Conservation (phyloP, 768 basidiomycete genomes). For the Phylloporus sp. region DNA sequence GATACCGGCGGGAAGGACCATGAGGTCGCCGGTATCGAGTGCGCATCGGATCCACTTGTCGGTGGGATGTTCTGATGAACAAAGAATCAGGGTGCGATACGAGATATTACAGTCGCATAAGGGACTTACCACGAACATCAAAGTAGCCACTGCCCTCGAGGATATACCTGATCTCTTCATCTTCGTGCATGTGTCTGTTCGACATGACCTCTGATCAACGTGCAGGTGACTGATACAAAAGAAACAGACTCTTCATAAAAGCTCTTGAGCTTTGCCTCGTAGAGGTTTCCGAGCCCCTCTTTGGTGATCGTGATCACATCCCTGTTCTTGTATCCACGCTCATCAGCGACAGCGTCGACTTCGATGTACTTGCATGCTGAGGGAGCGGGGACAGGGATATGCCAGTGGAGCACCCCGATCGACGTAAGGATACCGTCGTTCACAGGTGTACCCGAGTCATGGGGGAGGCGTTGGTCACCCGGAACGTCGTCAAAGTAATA, state of each 20-base stretch:
- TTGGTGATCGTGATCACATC: slow-evolving; percentile 77
- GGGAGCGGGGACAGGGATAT: slow-evolving; percentile 54
- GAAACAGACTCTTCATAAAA: slow-evolving; percentile 78
- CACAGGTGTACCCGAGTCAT: slow-evolving; percentile 66
- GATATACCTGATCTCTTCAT: slow-evolving; percentile 92
- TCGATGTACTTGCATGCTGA: slow-evolving; percentile 39
- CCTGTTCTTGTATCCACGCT: slow-evolving; percentile 78
- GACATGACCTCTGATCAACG: not conserved
- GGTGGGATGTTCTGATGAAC: slow-evolving; percentile 52
- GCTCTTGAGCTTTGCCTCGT: slow-evolving; percentile 75
- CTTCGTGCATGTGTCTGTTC: slow-evolving; percentile 85
- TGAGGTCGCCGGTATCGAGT: slow-evolving; percentile 72
- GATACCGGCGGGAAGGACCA: slow-evolving; percentile 86
- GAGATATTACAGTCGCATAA: not conserved
- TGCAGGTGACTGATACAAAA: not conserved
- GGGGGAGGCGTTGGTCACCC: slow-evolving; percentile 78
- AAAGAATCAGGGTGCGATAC: not conserved
- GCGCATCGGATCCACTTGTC: slow-evolving; percentile 82
- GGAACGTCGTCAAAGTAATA: slow-evolving; percentile 73
- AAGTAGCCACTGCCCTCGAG: slow-evolving; percentile 88
- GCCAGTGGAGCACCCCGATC: slow-evolving; percentile 66
- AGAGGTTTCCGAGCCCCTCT: slow-evolving; percentile 75
- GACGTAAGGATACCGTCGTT: slow-evolving; percentile 42
- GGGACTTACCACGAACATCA: slow-evolving; percentile 75
- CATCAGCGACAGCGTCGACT: slow-evolving; percentile 59